These are phyloP conservation scores for Metschnikowia matae DNA, from an alignment of 805 yeast genomes.

Conservation along the genomic window DNA sequence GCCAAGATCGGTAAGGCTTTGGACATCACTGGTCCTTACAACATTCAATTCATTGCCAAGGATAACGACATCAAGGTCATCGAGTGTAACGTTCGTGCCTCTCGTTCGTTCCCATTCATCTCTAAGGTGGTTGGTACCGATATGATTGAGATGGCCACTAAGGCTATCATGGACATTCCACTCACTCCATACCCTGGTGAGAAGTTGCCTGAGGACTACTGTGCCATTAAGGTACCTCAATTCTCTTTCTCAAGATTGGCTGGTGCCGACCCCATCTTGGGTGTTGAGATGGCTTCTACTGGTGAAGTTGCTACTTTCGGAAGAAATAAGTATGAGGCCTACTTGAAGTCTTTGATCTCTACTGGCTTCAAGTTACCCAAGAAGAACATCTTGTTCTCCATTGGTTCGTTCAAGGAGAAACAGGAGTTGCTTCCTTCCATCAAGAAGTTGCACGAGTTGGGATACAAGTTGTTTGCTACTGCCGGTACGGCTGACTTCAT, in stretches of 20 bases:
- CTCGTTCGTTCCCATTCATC: slow-evolving; percentile 98
- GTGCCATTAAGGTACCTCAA: slow-evolving; percentile 95
- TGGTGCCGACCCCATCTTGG: slow-evolving; percentile 96
- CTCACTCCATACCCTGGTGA: slow-evolving; percentile 86
- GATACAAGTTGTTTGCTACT: slow-evolving; percentile 91
- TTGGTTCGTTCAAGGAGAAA: slow-evolving; percentile 97
- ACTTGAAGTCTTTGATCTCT: slow-evolving; percentile 87
- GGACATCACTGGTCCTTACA: slow-evolving; percentile 95
- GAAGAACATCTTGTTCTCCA: slow-evolving; percentile 87
- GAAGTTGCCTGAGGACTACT: slow-evolving; percentile 86
- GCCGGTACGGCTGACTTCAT: slow-evolving; percentile 99
- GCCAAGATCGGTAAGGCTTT: slow-evolving; percentile 94
- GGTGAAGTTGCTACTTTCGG: slow-evolving; percentile 99
- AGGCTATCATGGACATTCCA: slow-evolving; percentile 87
- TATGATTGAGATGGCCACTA: slow-evolving; percentile 94
- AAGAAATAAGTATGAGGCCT: slow-evolving; percentile 93
- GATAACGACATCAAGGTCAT: slow-evolving; percentile 95
- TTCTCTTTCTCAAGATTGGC: slow-evolving; percentile 95
- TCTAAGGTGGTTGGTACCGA: slow-evolving; percentile 97
- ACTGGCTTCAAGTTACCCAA: slow-evolving; percentile 94
- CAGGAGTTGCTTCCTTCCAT: slow-evolving; percentile 88
- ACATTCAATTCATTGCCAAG: slow-evolving; percentile 94
- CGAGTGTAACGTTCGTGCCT: slow-evolving; percentile 98
- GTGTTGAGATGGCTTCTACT: slow-evolving; percentile 99
- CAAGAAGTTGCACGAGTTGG: slow-evolving; percentile 72